Evolutionary conservation across 225 moss, liverwort and hornwort species (phyloP).

Genomic region (Polytrichum commune): DNA sequence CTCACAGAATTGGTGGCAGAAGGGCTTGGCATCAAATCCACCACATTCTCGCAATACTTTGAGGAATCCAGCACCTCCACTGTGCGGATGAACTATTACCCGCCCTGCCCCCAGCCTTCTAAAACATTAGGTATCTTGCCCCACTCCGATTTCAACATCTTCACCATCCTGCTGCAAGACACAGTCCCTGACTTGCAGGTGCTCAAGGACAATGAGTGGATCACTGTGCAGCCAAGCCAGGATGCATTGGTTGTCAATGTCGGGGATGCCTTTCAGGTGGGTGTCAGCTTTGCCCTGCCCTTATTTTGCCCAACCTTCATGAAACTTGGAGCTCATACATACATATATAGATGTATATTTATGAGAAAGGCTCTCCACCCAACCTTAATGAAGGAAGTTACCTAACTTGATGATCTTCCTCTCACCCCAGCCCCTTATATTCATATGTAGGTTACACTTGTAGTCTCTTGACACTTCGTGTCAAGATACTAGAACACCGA

Average conservation of each 20-base stretch:
- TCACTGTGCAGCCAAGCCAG: constrained; percentile 31
- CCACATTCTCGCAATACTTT: constrained; percentile 28
- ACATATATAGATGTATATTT: too few species aligned
- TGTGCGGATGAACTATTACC: constrained; percentile 41
- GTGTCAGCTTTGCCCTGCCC: neutral
- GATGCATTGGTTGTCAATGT: constrained; percentile 30
- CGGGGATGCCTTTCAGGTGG: constrained; percentile 38
- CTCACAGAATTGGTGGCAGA: constrained; percentile 27
- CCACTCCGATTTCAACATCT: constrained; percentile 40
- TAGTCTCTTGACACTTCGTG: too few species aligned
- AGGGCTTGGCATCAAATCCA: constrained; percentile 22
- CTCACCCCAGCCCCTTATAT: too few species aligned
- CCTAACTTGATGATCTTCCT: too few species aligned
- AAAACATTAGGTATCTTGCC: constrained; percentile 28
- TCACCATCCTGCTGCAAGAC: constrained; percentile 44
- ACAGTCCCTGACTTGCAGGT: constrained; percentile 42
- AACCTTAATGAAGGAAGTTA: too few species aligned
- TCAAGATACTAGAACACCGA: too few species aligned
- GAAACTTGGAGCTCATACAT: too few species aligned
- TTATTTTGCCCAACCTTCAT: too few species aligned
- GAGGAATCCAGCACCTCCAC: constrained; percentile 26
- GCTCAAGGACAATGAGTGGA: constrained; percentile 36
- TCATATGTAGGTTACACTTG: too few species aligned
- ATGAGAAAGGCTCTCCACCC: too few species aligned
- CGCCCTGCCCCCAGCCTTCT: constrained; percentile 40